These are phyloP conservation scores for Claviceps spartinae DNA, from an alignment of 2,329 filamentous ascomycete genomes.

Conservation along the genomic window DNA sequence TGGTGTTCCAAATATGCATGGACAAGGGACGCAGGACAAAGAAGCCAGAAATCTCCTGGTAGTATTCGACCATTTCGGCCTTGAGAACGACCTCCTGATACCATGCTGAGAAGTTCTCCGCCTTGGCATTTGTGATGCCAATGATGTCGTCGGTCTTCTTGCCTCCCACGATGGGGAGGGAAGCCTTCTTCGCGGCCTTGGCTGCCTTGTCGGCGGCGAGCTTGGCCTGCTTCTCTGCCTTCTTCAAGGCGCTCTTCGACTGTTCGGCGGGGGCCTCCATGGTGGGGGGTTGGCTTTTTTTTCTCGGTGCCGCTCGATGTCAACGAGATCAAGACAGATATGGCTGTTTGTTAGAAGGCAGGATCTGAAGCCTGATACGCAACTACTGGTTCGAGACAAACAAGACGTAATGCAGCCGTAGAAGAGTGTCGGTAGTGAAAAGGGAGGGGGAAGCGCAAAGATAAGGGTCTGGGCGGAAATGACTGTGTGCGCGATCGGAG, in stretches of 20 bases:
- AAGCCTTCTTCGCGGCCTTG: constrained; percentile 43
- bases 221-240: constrained; percentile 51
- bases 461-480: not conserved
- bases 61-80: constrained; percentile 96
- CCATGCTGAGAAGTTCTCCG: constrained; percentile 83
- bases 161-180: constrained; percentile 38
- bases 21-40: constrained; percentile 72
- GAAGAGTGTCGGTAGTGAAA: not conserved
- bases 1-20: constrained; percentile 54
- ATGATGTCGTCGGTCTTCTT: constrained; percentile 59
- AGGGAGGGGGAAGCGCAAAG: not conserved
- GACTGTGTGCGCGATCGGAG: constrained; percentile 4
- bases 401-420: not conserved
- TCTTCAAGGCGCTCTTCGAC: constrained; percentile 52
- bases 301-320: constrained; percentile 8
- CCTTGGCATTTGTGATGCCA: constrained; percentile 76
- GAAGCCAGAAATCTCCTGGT: constrained; percentile 84
- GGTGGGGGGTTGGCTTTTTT: not conserved
- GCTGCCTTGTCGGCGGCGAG: constrained; percentile 47
- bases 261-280: constrained; percentile 21
- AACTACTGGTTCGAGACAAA: not conserved
- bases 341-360: not conserved
- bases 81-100: constrained; percentile 97
- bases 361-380: not conserved
- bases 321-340: not conserved